A percentile compares a stretch with the other conserved stretches of the same genome.
Conservation (phyloP, 2,329 filamentous ascomycete species). For the Fusarium mexicanum region DNA sequence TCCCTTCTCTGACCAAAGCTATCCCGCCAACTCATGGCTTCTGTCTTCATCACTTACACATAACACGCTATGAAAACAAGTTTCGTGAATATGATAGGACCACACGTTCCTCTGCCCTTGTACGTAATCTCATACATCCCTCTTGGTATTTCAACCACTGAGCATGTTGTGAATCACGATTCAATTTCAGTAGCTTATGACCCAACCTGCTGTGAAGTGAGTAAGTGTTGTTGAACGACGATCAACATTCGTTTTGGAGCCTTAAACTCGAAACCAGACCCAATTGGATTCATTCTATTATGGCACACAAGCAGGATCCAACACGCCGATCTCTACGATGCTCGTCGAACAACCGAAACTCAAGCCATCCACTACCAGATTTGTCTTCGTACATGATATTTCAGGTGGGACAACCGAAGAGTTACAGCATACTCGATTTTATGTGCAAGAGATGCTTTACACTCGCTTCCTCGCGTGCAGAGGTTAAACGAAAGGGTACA, state of each 20-base stretch:
- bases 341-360: background rate
- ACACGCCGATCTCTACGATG: background rate
- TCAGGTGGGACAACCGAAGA: slow-evolving; percentile 14
- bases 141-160: slow-evolving; percentile 6
- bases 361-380: slow-evolving; percentile 7
- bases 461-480: slow-evolving; percentile 15
- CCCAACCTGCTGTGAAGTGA: slow-evolving; percentile 14
- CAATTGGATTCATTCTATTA: background rate
- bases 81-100: slow-evolving; percentile 19
- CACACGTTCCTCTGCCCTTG: slow-evolving; percentile 17
- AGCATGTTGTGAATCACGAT: slow-evolving; percentile 18
- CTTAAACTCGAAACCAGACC: background rate
- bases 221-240: background rate
- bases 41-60: slow-evolving; percentile 2
- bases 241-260: background rate
- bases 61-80: background rate
- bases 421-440: background rate
- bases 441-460: background rate
- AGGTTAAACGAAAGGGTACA: slow-evolving; percentile 15
- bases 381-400: slow-evolving; percentile 3
- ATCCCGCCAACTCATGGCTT: slow-evolving; percentile 13
- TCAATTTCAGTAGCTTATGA: slow-evolving; percentile 1
- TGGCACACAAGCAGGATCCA: slow-evolving; percentile 19
- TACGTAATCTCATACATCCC: slow-evolving; percentile 19
- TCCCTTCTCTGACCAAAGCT: slow-evolving; percentile 11